Conservation (phyloP, 768 basidiomycete genomes). For the Jaapia argillacea region DNA sequence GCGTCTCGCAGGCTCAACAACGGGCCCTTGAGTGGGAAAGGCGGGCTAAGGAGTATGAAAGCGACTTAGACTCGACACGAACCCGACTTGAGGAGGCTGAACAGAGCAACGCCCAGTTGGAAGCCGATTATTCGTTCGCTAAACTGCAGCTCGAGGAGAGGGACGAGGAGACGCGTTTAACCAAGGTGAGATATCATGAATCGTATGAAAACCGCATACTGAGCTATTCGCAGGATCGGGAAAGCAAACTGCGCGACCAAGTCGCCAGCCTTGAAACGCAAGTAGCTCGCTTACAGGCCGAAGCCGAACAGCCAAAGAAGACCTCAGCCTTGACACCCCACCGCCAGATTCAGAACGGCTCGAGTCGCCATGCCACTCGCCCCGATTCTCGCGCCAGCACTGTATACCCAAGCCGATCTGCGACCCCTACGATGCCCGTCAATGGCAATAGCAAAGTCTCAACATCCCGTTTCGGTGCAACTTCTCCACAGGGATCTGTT, state of each 20-base stretch:
- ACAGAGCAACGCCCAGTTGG: constrained; percentile 52
- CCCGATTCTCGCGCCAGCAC: constrained; percentile 74
- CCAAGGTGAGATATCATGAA: constrained; percentile 37
- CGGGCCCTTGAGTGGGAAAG: constrained; percentile 77
- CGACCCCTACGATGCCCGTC: constrained; percentile 36
- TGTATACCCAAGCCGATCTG: constrained; percentile 40
- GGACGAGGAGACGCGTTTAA: constrained; percentile 58
- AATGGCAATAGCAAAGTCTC: constrained; percentile 25
- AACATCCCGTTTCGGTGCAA: constrained; percentile 22
- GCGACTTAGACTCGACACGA: constrained; percentile 46
- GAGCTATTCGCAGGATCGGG: constrained; percentile 46
- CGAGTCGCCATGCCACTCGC: constrained; percentile 38
- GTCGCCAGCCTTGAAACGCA: constrained; percentile 52
- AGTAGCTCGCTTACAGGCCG: constrained; percentile 43
- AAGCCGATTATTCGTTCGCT: constrained; percentile 57
- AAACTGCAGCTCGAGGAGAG: constrained; percentile 69
- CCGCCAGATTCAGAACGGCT: constrained; percentile 36
- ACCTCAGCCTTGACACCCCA: constrained; percentile 15
- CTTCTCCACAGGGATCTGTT: constrained; percentile 49
- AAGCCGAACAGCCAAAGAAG: constrained; percentile 39
- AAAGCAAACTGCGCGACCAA: constrained; percentile 59
- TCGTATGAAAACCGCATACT: background rate
- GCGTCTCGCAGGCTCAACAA: constrained; percentile 62
- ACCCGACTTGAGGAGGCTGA: constrained; percentile 61
- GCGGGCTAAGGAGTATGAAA: constrained; percentile 61